Conservation (phyloP, 495 filamentous ascomycete species). For the Wilcoxina mikolae region DNA sequence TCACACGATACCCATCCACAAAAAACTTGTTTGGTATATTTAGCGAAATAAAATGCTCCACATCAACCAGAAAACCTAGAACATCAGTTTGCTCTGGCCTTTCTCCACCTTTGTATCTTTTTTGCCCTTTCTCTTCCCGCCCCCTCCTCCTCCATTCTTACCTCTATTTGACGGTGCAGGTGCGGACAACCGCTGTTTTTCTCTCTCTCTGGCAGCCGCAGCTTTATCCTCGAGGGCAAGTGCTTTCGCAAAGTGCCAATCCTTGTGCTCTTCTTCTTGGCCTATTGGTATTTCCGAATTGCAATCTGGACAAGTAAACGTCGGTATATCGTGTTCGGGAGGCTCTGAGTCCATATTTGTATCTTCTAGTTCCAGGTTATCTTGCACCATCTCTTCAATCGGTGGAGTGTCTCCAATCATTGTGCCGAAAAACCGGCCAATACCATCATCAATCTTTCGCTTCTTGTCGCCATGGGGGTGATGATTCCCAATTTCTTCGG, state of each 20-base stretch:
- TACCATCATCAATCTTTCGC: constrained; percentile 39
- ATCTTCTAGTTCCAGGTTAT: not conserved
- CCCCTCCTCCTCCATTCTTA: constrained; percentile 29
- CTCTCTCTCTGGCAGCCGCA: constrained; percentile 10
- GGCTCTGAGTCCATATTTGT: constrained; percentile 16
- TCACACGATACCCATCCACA: too few relatives aligned
- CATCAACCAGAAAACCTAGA: constrained; percentile 33
- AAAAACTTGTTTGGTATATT: too few relatives aligned
- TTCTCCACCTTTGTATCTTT: constrained; percentile 40
- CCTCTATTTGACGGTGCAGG: not conserved
- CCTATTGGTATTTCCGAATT: constrained; percentile 38
- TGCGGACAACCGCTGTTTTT: too few relatives aligned
- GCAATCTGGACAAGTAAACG: constrained; percentile 54
- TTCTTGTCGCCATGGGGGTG: constrained; percentile 43
- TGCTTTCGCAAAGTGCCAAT: constrained; percentile 92
- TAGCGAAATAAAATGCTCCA: not conserved
- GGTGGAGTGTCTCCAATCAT: too few relatives aligned
- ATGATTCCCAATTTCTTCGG: constrained; percentile 25
- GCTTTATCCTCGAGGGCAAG: constrained; percentile 37
- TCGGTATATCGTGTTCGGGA: too few relatives aligned
- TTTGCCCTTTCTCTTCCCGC: constrained; percentile 24
- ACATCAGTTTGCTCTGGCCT: constrained; percentile 59
- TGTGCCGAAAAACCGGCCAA: constrained; percentile 43
- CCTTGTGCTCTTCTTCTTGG: constrained; percentile 62
- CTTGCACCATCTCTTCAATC: constrained; percentile 5